These are phyloP conservation scores for Candida patagonica DNA, from an alignment of 805 yeast species.

Conservation along the genomic window DNA sequence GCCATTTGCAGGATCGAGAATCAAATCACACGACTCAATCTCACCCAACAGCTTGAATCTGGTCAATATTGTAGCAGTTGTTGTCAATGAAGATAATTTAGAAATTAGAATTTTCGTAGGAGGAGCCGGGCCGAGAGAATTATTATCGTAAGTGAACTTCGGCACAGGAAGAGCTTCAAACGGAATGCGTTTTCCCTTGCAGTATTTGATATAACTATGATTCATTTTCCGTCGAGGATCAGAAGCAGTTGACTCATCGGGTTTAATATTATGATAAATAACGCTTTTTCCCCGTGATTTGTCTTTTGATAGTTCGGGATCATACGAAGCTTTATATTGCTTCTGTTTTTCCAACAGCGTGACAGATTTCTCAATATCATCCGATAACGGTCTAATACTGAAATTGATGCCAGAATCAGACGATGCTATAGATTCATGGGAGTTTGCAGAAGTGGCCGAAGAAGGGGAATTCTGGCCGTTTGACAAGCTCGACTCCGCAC, in stretches of 20 bases:
- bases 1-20: slow-evolving; percentile 66
- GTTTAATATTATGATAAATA: slow-evolving; percentile 26
- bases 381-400: not conserved
- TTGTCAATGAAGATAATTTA: slow-evolving; percentile 40
- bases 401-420: not conserved
- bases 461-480: not conserved
- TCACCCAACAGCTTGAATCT: slow-evolving; percentile 52
- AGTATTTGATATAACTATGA: slow-evolving; percentile 3
- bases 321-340: slow-evolving; percentile 34
- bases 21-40: slow-evolving; percentile 46
- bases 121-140: slow-evolving; percentile 71
- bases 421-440: not conserved
- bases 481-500: not conserved
- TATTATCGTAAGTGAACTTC: slow-evolving; percentile 48
- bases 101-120: slow-evolving; percentile 59
- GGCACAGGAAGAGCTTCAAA: slow-evolving; percentile 19
- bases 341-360: not conserved
- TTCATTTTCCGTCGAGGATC: slow-evolving; percentile 12
- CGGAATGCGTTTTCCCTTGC: slow-evolving; percentile 18
- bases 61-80: slow-evolving; percentile 11
- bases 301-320: slow-evolving; percentile 41
- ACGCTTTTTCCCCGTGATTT: slow-evolving; percentile 31
- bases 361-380: not conserved
- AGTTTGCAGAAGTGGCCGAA: not conserved
- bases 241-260: slow-evolving; percentile 15